These are phyloP conservation scores for Elaeagnus macrophylla DNA, from an alignment of 306 rosid genomes.

Conservation along the genomic window DNA sequence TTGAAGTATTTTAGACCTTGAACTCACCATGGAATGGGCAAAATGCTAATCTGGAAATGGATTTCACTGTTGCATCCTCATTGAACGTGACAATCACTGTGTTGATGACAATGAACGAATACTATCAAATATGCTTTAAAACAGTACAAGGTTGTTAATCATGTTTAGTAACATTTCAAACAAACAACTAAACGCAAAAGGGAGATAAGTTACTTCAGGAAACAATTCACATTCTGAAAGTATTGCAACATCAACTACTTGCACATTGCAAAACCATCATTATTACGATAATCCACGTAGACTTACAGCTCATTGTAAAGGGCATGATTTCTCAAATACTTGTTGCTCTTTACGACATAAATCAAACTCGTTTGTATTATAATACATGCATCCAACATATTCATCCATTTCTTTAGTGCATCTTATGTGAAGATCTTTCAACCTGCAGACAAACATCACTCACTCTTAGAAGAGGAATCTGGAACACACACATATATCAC, in stretches of 20 bases:
- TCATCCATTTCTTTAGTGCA: slow-evolving; percentile 94
- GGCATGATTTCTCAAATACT: slow-evolving; percentile 67
- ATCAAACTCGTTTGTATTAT: slow-evolving; percentile 87
- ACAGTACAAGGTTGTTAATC: slow-evolving; percentile 6
- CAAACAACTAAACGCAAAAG: slow-evolving; percentile 23
- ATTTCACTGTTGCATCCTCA: neutral
- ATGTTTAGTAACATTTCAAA: slow-evolving; percentile 23
- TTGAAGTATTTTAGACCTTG: too few species aligned
- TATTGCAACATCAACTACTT: slow-evolving; percentile 23
- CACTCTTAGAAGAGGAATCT: slow-evolving; percentile 5
- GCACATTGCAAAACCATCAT: slow-evolving; percentile 44
- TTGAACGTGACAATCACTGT: neutral
- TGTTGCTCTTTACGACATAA: slow-evolving; percentile 92
- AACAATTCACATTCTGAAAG: slow-evolving; percentile 22
- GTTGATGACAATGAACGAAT: neutral
- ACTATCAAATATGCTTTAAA: too few species aligned
- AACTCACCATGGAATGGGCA: too few species aligned
- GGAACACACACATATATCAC: neutral
- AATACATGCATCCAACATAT: slow-evolving; percentile 89
- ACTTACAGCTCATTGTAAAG: slow-evolving; percentile 50
- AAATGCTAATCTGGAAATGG: too few species aligned
- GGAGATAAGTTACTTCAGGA: slow-evolving; percentile 15
- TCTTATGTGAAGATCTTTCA: slow-evolving; percentile 77
- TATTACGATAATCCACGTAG: slow-evolving; percentile 21
- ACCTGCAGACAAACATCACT: slow-evolving; percentile 40